Evolutionary conservation across 495 filamentous ascomycete genomes (phyloP).

Genomic region (Ramalina peruviana): DNA sequence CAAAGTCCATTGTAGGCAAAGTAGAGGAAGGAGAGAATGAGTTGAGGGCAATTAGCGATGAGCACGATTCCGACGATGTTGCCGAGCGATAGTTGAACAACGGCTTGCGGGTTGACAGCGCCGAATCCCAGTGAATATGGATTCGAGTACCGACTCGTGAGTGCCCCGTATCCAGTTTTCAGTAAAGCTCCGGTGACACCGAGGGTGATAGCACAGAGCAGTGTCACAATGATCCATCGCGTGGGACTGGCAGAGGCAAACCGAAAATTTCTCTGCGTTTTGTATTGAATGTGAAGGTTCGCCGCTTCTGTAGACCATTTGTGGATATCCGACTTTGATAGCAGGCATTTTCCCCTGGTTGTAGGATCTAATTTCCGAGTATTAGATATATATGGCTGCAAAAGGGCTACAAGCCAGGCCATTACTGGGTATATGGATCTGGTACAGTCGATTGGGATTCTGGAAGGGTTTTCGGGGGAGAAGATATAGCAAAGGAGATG

Average conservation of each 20-base stretch:
- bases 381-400: background rate
- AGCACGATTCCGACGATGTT: conserved; percentile 12
- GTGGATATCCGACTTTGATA: conserved; percentile 10
- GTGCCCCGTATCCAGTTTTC: background rate
- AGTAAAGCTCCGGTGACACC: background rate
- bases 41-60: conserved; percentile 30
- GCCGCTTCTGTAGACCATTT: conserved; percentile 9
- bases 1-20: conserved; percentile 25
- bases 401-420: background rate
- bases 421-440: background rate
- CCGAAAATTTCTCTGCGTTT: background rate
- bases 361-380: conserved; percentile 15
- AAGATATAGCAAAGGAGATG: background rate
- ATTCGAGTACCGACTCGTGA: background rate
- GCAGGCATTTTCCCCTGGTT: conserved; percentile 23
- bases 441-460: background rate
- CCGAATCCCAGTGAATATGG: conserved; percentile 20
- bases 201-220: background rate
- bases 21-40: conserved; percentile 31
- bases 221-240: conserved; percentile 3
- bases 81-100: conserved; percentile 4
- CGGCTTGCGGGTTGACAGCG: conserved; percentile 14
- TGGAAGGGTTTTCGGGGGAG: background rate
- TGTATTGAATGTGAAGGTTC: conserved; percentile 7
- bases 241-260: background rate